phyloP scores from a whole-genome alignment of 495 filamentous ascomycete species.

The Daldinia bambusicola region DNA sequence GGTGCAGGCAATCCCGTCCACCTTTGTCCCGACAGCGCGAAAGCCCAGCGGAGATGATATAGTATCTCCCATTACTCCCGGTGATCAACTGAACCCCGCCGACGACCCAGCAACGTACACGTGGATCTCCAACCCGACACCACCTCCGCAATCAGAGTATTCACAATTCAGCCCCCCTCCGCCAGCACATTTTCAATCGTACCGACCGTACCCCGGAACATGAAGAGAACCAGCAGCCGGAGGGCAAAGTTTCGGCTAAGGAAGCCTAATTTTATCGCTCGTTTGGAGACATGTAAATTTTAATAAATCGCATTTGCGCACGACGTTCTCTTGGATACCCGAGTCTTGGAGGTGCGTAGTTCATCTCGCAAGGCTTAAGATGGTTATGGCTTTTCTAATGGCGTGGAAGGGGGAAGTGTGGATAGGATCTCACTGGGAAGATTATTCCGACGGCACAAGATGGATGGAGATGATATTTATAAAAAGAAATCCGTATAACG shows the following conservation, averaged over 20 bases:
- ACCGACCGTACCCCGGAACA: conserved; percentile 44
- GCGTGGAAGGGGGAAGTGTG: conserved; percentile 2
- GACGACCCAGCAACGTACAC: conserved; percentile 45
- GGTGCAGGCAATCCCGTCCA: conserved; percentile 24
- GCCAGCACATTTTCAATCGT: conserved; percentile 44
- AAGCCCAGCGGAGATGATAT: conserved; percentile 44
- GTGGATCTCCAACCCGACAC: conserved; percentile 46
- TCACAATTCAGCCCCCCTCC: conserved; percentile 46
- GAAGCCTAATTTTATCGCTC: background rate
- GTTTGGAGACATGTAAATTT: background rate
- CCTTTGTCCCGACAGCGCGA: conserved; percentile 22
- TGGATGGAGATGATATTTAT: background rate
- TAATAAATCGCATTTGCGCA: conserved; percentile 10
- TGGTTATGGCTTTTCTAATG: conserved; percentile 36
- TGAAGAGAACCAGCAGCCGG: conserved; percentile 7
- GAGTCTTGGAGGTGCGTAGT: conserved; percentile 27
- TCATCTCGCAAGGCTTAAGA: conserved; percentile 32
- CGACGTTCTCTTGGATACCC: conserved; percentile 27
- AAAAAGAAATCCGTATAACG: conserved; percentile 10
- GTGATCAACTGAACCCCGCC: conserved; percentile 38
- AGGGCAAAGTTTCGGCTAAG: background rate
- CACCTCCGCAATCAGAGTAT: conserved; percentile 46
- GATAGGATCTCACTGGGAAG: conserved; percentile 4
- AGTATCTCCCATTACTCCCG: conserved; percentile 45
- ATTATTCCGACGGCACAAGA: background rate